A percentile compares a stretch with the other conserved stretches of the same genome.
These are phyloP conservation scores for Baudoinia panamericana DNA, from an alignment of 495 filamentous ascomycete genomes.

Conservation along the genomic window DNA sequence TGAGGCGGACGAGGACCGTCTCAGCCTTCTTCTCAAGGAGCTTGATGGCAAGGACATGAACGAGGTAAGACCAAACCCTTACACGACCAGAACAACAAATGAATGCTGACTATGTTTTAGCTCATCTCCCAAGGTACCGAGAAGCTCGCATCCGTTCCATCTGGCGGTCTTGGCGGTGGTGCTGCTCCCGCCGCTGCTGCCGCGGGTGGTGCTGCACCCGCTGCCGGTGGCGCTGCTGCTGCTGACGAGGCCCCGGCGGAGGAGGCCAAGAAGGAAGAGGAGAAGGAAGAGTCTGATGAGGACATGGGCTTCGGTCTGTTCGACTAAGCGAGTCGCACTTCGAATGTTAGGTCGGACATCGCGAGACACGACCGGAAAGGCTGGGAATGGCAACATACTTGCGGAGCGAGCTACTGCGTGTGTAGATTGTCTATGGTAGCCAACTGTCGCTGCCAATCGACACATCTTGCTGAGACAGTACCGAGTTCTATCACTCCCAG, in stretches of 20 bases:
- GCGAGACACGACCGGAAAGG: too few species aligned
- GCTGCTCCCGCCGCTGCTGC: slow-evolving; percentile 48
- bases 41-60: slow-evolving; percentile 96
- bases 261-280: slow-evolving; percentile 55
- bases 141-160: slow-evolving; percentile 97
- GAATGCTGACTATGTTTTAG: slow-evolving; percentile 34
- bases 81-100: neutral
- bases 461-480: too few species aligned
- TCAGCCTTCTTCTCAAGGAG: slow-evolving; percentile 73
- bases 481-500: too few species aligned
- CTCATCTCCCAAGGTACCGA: slow-evolving; percentile 77
- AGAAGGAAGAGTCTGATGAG: slow-evolving; percentile 91
- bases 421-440: too few species aligned
- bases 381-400: too few species aligned
- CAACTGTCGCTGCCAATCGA: too few species aligned
- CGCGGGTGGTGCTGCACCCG: slow-evolving; percentile 50
- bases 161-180: slow-evolving; percentile 65
- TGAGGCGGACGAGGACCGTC: slow-evolving; percentile 80
- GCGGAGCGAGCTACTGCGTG: too few species aligned
- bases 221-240: slow-evolving; percentile 51
- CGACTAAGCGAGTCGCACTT: slow-evolving; percentile 32
- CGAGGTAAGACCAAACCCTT: slow-evolving; percentile 67
- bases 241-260: slow-evolving; percentile 56
- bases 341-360: too few species aligned
- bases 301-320: slow-evolving; percentile 99